These are phyloP conservation scores for Myriosclerotinia duriaeana DNA, from an alignment of 2,329 filamentous ascomycete species.

Conservation along the genomic window DNA sequence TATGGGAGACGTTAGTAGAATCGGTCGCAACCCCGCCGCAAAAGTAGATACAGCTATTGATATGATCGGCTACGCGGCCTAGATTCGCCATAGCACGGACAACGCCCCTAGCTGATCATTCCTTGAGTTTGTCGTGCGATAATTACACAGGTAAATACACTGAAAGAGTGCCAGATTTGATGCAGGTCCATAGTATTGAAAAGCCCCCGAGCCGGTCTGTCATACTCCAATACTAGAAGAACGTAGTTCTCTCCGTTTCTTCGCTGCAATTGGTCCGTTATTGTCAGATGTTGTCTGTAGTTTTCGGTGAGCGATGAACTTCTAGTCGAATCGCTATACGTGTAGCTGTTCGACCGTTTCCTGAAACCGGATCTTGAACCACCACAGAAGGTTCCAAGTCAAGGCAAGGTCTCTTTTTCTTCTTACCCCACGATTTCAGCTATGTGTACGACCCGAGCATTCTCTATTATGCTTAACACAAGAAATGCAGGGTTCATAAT, in stretches of 20 bases:
- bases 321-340: background rate
- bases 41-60: too few species aligned
- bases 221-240: background rate
- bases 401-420: background rate
- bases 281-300: background rate
- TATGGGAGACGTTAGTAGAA: too few species aligned
- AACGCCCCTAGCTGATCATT: background rate
- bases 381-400: background rate
- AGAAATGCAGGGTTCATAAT: background rate
- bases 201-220: background rate
- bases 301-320: too few species aligned
- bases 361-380: too few species aligned
- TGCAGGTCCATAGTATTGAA: background rate
- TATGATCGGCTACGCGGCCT: background rate
- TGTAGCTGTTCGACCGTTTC: background rate
- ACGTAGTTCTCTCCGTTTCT: background rate
- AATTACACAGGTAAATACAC: background rate
- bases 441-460: slow-evolving; percentile 1
- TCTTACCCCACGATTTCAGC: background rate
- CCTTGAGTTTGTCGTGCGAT: background rate
- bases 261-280: background rate
- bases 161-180: background rate
- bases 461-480: background rate
- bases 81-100: background rate
- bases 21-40: too few species aligned